Evolutionary conservation across 176 grass and related monocot genomes (phyloP), one percentile per base, ranked within the genome.

Genomic region (Oryza glaberrima): DNA sequence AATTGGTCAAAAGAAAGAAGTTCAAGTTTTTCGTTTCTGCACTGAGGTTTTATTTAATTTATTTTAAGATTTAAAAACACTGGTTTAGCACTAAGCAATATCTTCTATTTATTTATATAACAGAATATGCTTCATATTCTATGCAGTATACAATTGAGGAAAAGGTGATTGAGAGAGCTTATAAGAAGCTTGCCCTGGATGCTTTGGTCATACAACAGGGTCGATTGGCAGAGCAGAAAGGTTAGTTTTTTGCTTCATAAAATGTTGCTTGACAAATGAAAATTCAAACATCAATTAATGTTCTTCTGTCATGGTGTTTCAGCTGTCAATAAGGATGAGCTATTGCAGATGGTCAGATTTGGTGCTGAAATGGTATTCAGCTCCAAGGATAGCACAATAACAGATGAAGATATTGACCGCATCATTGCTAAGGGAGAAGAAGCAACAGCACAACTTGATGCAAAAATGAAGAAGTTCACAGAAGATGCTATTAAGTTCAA

Each of bases 401-500:
- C 93, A 70, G 93, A 95, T 81, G 93, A 95, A 43, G 93, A 95
- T 75, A 92, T 95, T 85, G 90, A 92, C 78, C 87, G 90, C 65
- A 95, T 95, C 81, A 92, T 95, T 11, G 93, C 93, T 49, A 95
- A 92, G 90, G 93, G 93, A 71, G 93, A 95, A 91, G 90, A 95
- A 72, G 80, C 78, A 32, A 95, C 93, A 56, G 93, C 93, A 73
- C 90, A 95, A 23, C 93, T 95, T 73, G 90, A 95, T 92, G 93
- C 84, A 22, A 95, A 95, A 78, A 95, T 95, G 90, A 95, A 95
- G 75, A 95, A 92, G 76, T 95, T 95, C 82, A 95, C 93, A 69
- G 93, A 95, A 84, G 93, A 95, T 86, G 93, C 93, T n/a, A 95
- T 95, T 66, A 92, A 92, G 78, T 95, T 95, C 83, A 95, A 95